Conservation (phyloP, 306 rosid species). For the Prunus persica region Prunus_persica_NCBIv2 NC_034009.1:38355001-38355500, state of each 20-base stretch:
- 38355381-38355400: too few relatives aligned
- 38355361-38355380: too few relatives aligned
- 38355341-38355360: rapidly evolving
- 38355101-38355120: slow-evolving; percentile 11
- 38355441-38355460: too few relatives aligned
- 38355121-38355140: not conserved
- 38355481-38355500: too few relatives aligned
- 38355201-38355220: not conserved
- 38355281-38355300: too few relatives aligned
- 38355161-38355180: slow-evolving; percentile 6
- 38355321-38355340: too few relatives aligned
- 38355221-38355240: not conserved
- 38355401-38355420: too few relatives aligned
- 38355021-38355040: not conserved
- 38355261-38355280: too few relatives aligned
- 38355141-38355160: slow-evolving; percentile 1
- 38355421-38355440: too few relatives aligned
- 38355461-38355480: too few relatives aligned
- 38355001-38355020: too few relatives aligned
- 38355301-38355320: rapidly evolving
- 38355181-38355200: not conserved
- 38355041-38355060: not conserved
- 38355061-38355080: not conserved
- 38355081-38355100: not conserved
- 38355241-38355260: too few relatives aligned